A percentile compares a stretch with the other conserved stretches of the same genome.
These are phyloP conservation scores for Porcisia hertigi DNA, from an alignment of 208 protist genomes.

Conservation along the genomic window DNA sequence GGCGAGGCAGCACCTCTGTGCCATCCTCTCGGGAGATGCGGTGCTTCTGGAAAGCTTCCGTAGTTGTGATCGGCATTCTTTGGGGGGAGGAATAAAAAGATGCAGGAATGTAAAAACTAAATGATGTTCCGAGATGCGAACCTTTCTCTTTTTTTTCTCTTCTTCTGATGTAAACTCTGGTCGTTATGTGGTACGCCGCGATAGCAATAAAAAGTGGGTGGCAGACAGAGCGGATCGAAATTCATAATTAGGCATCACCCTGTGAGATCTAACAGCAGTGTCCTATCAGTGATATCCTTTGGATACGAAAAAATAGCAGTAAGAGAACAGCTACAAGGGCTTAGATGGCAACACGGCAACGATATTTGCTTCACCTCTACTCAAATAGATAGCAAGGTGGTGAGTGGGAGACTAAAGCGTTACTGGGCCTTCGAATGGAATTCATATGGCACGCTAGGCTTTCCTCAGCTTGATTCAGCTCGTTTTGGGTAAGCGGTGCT, in stretches of 20 bases:
- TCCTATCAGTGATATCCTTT: not conserved
- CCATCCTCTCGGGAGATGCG: conserved; percentile 71
- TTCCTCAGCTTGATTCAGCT: not conserved
- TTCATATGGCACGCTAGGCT: not conserved
- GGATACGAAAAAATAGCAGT: not conserved
- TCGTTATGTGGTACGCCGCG: not conserved
- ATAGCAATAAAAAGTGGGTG: not conserved
- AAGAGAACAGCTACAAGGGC: not conserved
- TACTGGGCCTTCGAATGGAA: not conserved
- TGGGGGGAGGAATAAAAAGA: not conserved
- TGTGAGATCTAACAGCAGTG: not conserved
- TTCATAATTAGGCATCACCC: not conserved
- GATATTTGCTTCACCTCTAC: not conserved
- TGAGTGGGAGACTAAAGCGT: not conserved
- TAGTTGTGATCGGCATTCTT: conserved; percentile 61
- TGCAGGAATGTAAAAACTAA: conserved; percentile 3
- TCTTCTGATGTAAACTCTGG: not conserved
- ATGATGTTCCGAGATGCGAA: not conserved
- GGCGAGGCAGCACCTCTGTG: conserved; percentile 55
- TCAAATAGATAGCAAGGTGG: not conserved
- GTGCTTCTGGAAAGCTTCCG: conserved; percentile 72
- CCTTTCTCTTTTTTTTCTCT: not conserved
- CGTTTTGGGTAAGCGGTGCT: not conserved
- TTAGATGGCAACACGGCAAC: not conserved
- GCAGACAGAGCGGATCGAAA: not conserved